These are phyloP conservation scores for Massarina eburnea DNA, from an alignment of 2,329 filamentous ascomycete genomes.

Conservation along the genomic window DNA sequence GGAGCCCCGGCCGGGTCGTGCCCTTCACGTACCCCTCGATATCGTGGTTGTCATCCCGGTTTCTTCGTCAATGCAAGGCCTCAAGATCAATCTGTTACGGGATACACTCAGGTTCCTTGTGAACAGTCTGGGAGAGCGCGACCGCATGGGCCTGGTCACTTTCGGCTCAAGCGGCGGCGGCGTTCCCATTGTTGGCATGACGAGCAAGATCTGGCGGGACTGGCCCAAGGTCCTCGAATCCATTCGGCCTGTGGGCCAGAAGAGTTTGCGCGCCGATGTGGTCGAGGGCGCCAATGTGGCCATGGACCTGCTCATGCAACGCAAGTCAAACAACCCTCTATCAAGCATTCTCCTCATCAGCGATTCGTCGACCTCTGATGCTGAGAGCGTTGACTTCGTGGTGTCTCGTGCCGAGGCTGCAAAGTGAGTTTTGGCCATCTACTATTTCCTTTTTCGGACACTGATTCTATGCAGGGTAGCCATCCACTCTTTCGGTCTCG, in stretches of 20 bases:
- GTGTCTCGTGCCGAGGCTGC: slow-evolving; percentile 95
- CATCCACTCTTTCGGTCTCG: slow-evolving; percentile 94
- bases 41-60: slow-evolving; percentile 96
- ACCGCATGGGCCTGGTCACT: slow-evolving; percentile 95
- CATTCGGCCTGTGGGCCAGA: slow-evolving; percentile 91
- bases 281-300: slow-evolving; percentile 97
- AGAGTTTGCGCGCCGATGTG: slow-evolving; percentile 93
- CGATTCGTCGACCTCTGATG: slow-evolving; percentile 91
- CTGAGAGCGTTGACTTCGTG: slow-evolving; percentile 95
- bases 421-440: slow-evolving; percentile 64
- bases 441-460: slow-evolving; percentile 3
- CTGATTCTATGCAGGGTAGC: slow-evolving; percentile 65
- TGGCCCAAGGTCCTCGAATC: slow-evolving; percentile 85
- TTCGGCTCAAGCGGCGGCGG: slow-evolving; percentile 94
- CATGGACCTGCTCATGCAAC: slow-evolving; percentile 98
- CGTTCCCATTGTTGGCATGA: slow-evolving; percentile 97
- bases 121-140: slow-evolving; percentile 81
- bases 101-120: slow-evolving; percentile 94
- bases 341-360: slow-evolving; percentile 96
- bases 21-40: slow-evolving; percentile 87
- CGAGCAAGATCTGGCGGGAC: slow-evolving; percentile 87
- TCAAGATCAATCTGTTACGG: slow-evolving; percentile 92
- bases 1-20: slow-evolving; percentile 52
- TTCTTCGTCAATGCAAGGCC: slow-evolving; percentile 98
- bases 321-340: slow-evolving; percentile 92